phyloP scores from a whole-genome alignment of 495 filamentous ascomycete species.

The Mytilinidion resinicola region DNA sequence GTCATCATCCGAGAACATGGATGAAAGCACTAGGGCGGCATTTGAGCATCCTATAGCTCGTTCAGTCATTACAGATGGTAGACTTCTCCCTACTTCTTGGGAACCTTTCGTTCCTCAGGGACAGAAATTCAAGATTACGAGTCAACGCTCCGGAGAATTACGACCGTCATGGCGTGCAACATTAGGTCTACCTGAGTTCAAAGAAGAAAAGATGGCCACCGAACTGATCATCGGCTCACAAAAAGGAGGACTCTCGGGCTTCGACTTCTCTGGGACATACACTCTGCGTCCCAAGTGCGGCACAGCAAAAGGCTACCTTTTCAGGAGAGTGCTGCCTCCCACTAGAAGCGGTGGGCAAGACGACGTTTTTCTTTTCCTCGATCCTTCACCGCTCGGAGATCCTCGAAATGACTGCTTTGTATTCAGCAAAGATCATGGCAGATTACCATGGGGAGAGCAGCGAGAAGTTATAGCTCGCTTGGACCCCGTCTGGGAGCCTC shows the following conservation, averaged over 20 bases:
- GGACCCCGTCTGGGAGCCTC: constrained; percentile 29
- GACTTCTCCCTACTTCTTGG: constrained; percentile 25
- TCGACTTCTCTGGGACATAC: constrained; percentile 54
- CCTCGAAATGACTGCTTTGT: constrained; percentile 55
- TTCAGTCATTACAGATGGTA: constrained; percentile 35
- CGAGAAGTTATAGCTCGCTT: constrained; percentile 46
- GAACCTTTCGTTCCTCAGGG: constrained; percentile 10
- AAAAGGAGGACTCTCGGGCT: constrained; percentile 20
- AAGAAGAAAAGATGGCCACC: constrained; percentile 39
- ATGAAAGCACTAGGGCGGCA: constrained; percentile 42
- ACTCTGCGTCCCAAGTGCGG: constrained; percentile 56
- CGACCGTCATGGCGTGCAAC: constrained; percentile 24
- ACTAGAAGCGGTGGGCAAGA: constrained; percentile 3
- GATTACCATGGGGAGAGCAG: constrained; percentile 49
- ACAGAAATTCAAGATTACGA: background rate
- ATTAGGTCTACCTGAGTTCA: constrained; percentile 19
- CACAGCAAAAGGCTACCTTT: constrained; percentile 54
- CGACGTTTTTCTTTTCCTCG: constrained; percentile 59
- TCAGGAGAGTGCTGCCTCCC: constrained; percentile 37
- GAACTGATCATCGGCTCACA: constrained; percentile 35
- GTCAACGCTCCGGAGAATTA: background rate
- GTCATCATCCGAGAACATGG: no score
- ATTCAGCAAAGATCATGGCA: constrained; percentile 50
- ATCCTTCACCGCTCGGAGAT: constrained; percentile 46
- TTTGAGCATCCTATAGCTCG: constrained; percentile 52